Evolutionary conservation across 768 basidiomycete genomes (phyloP).

Genomic region (Lentinula aciculospora): DNA sequence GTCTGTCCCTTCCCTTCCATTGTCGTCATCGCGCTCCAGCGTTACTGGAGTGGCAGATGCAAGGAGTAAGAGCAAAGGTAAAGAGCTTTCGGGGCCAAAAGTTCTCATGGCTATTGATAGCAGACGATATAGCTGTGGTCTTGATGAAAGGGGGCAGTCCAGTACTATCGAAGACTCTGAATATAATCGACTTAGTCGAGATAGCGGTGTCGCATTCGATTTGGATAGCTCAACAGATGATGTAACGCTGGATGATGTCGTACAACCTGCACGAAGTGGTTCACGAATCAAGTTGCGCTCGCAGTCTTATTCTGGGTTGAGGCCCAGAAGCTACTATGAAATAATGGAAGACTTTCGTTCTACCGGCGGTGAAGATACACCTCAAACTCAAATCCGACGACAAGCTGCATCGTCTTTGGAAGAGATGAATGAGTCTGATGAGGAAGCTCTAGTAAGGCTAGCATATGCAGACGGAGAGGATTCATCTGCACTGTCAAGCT

Average conservation of each 20-base stretch:
- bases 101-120: slow-evolving; percentile 43
- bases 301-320: slow-evolving; percentile 23
- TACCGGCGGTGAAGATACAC: not conserved
- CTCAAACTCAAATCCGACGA: not conserved
- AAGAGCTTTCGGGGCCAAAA: slow-evolving; percentile 21
- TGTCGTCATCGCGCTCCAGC: slow-evolving; percentile 31
- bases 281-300: slow-evolving; percentile 24
- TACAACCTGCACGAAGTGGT: slow-evolving; percentile 15
- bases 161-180: not conserved
- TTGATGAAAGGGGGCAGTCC: not conserved
- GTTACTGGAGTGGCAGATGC: slow-evolving; percentile 8
- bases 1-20: slow-evolving; percentile 23
- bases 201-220: slow-evolving; percentile 1
- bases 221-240: slow-evolving; percentile 4
- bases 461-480: slow-evolving; percentile 9
- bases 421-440: not conserved
- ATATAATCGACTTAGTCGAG: not conserved
- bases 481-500: not conserved
- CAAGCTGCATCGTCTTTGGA: not conserved
- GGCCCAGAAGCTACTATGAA: slow-evolving; percentile 62
- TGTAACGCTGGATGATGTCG: slow-evolving; percentile 4
- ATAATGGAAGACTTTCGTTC: slow-evolving; percentile 58
- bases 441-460: slow-evolving; percentile 10
- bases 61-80: not conserved
- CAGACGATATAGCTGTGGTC: not conserved